Conservation (phyloP, 2,329 filamentous ascomycete genomes). For the Alternaria consortialis region DNA sequence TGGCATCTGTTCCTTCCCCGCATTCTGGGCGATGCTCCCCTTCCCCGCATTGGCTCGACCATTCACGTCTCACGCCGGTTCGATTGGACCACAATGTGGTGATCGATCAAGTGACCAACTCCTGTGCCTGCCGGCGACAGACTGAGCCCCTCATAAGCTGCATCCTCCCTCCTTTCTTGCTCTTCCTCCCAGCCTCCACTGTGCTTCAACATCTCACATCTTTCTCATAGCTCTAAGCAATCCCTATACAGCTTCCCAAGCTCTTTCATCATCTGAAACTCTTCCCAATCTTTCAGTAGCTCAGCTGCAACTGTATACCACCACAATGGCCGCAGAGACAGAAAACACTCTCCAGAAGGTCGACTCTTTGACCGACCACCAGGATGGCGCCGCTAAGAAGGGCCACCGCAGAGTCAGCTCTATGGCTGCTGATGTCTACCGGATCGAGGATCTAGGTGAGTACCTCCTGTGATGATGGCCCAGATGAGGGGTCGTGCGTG, state of each 20-base stretch:
- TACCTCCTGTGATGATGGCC: constrained; percentile 26
- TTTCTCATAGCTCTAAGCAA: constrained; percentile 13
- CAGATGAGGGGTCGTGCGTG: constrained; percentile 27
- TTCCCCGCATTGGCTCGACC: constrained; percentile 35
- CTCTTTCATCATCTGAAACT: constrained; percentile 23
- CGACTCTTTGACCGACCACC: constrained; percentile 84
- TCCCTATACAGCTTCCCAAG: constrained; percentile 22
- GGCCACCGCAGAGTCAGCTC: constrained; percentile 76
- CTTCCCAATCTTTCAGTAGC: constrained; percentile 15
- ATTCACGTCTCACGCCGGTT: constrained; percentile 43
- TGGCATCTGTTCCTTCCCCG: constrained; percentile 27
- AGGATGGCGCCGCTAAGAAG: constrained; percentile 71
- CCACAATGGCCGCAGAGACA: constrained; percentile 63
- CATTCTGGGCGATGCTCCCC: constrained; percentile 30
- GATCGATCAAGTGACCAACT: constrained; percentile 49
- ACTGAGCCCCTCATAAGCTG: constrained; percentile 48
- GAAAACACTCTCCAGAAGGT: constrained; percentile 77
- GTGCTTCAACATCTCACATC: constrained; percentile 29
- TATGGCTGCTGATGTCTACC: constrained; percentile 75
- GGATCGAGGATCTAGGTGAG: constrained; percentile 87
- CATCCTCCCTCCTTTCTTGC: constrained; percentile 35
- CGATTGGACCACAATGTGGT: constrained; percentile 37
- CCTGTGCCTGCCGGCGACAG: constrained; percentile 31
- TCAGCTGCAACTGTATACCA: constrained; percentile 18
- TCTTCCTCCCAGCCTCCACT: constrained; percentile 36